Evolutionary conservation across 2,329 filamentous ascomycete species (phyloP), one percentile per base, ranked within the genome.

Genomic region (Parafenestella ontariensis): DNA sequence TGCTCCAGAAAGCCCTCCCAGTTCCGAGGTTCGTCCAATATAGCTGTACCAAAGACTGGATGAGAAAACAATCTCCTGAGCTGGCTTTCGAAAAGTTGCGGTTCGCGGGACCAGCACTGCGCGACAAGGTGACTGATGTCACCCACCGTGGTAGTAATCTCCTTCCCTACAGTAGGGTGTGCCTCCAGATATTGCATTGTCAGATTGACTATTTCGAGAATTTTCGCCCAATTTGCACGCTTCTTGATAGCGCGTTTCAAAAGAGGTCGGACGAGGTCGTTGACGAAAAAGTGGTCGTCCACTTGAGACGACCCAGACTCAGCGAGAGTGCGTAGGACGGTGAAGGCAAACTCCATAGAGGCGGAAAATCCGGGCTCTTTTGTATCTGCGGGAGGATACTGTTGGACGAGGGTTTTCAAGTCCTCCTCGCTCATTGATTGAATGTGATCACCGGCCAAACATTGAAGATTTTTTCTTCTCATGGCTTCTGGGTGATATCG

Each of bases 321-420:
- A 1, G 50, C 45, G 7, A 70, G 20, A 4, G 15, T 51, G 18
- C 47, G 44, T 10, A 74, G 49, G 8, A 69, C 29, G 0, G 56
- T 40, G 1, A 71, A 37, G 6, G 66, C 63, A 47, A 72, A 73
- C 1, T 56, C 23, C 71, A 74, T 73, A 1, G 70, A 69, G 2
- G 56, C 51, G 3, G 70, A 70, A 36, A 71, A 59, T 3, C 62
- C 56, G 10, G 23, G 43, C 7, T 46, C 23, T 15, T 26, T 17
- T 7, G 52, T 46, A 10, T 36, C 45, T 5, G 28, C 20, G 10
- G 60, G 31, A 9, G 66, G 65, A 20, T 49, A 64, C 8, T 49
- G 43, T 13, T 37, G 55, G 20, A 63, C 20, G 34, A 66, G 52
- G 28, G 18, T 24, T 17, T 28, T 2, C 39, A 65, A 40, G 45